Evolutionary conservation across 1,284 basidiomycete genomes (phyloP), one percentile per base, ranked within the genome.

Genomic region (Puccinia novopanici): DNA sequence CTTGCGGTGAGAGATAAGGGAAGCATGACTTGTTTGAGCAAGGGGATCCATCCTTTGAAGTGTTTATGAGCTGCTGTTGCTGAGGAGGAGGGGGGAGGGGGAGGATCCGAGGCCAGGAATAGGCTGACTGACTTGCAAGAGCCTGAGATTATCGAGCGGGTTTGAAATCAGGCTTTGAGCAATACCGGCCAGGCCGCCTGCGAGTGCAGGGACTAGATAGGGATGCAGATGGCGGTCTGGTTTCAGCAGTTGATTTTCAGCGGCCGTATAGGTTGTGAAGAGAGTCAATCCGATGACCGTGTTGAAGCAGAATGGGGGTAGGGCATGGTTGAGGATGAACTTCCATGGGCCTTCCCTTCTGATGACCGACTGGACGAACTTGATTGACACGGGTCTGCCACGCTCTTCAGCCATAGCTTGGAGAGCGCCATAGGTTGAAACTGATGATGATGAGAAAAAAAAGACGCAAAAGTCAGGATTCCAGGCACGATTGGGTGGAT

Each of bases 291-390:
- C 75, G 17, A 76, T 76, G n/a, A 67, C 19, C 4, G 75, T 65
- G 45, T 76, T 76, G 48, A 76, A 65, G 61, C 34, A 59, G 59
- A 76, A 76, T 34, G 75, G 75, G 24, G 75, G 75, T 50, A 76
- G 22, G 50, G 61, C 34, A 59, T 76, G 63, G 30, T 76, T 76
- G 15, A 76, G 50, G 40, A 76, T 63, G n/a, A 76, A 65, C 52
- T 52, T 76, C 42, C 34, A 50, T 17, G 48, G 42, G 27, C 57
- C 55, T 63, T 76, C 57, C 12, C 30, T 76, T 45, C 67, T 76
- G 45, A 76, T 50, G 2, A 76, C 48, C 9, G 75, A 76, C 45
- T 65, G 40, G 30, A 76, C 59, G 22, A 76, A 65, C 17, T 65
- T 65, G 5, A 76, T 2, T 0, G 75, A 76, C 34, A 76, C 48